Evolutionary conservation across 805 yeast genomes (phyloP).

Genomic region (Nakazawaea holstii): DNA sequence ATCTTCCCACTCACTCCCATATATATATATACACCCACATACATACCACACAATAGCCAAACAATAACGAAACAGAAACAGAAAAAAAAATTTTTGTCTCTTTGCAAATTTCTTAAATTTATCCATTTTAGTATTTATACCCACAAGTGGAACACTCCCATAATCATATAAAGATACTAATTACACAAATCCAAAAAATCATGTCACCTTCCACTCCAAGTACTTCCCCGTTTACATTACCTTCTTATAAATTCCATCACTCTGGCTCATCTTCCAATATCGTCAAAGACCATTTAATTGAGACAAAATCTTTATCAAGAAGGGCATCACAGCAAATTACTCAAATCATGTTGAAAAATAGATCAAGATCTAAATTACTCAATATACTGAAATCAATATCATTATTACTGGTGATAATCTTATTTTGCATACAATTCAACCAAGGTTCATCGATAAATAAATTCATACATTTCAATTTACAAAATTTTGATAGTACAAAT

Average conservation of each 20-base stretch:
- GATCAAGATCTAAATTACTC: conserved; percentile 2
- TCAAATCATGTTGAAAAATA: conserved; percentile 2
- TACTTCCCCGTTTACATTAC: background rate
- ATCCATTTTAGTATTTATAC: background rate
- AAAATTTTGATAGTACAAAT: background rate
- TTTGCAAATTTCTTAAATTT: too few relatives aligned
- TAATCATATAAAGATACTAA: too few relatives aligned
- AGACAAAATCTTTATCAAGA: conserved; percentile 6
- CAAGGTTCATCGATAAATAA: conserved; percentile 6
- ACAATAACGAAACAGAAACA: too few relatives aligned
- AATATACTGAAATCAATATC: background rate
- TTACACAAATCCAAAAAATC: too few relatives aligned
- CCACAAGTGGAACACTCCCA: too few relatives aligned
- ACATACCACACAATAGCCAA: too few relatives aligned
- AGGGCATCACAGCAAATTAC: conserved; percentile 10
- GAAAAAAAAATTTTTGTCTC: too few relatives aligned
- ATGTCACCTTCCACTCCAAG: too few relatives aligned
- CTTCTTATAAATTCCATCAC: conserved; percentile 3
- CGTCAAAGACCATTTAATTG: conserved; percentile 8
- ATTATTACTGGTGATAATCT: background rate
- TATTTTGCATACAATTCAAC: conserved; percentile 6
- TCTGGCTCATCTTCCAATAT: conserved; percentile 10
- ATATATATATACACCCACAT: too few relatives aligned
- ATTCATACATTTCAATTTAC: conserved; percentile 3
- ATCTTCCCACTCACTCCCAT: too few relatives aligned